Evolutionary conservation across 106 monocot genomes (phyloP), one percentile per base, ranked within the genome.

Genomic region (Acanthochlamys bracteata): DNA sequence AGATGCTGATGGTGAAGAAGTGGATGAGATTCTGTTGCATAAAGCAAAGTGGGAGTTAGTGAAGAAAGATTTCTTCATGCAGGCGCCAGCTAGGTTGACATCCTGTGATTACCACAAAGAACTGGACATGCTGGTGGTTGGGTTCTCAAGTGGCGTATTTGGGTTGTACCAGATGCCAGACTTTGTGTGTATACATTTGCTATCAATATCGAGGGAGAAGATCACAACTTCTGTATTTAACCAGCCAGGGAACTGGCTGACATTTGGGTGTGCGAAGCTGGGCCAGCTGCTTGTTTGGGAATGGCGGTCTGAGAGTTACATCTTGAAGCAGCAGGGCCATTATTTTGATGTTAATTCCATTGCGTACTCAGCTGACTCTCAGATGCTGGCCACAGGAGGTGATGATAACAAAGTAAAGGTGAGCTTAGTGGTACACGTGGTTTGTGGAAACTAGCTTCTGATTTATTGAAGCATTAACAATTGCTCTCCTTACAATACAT

Each of bases 361-460:
- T 20, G 83, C 85, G 1, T 98, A 85, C 49, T 98, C 96, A 19
- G 85, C 90, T 25, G 98, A 98, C 54, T 88, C 92, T 0, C 98
- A 98, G 74, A 83, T 92, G 83, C 57, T 98, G 65, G 98, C 98
- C 20, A 98, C 98, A 0, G 92, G 92, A 54, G 98, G 92, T 19
- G 98, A 98, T 73, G 98, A 98, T 75, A 98, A 98, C 65, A 98
- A 98, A 86, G 71, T 98, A 61, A 98, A 98, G 88, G 98, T 96
- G 53, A 41, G 2, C n/a, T 57, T 23, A n/a, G 24, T 45, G 43
- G n/a, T n/a, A n/a, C n/a, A n/a, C n/a, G n/a, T n/a, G n/a, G n/a
- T n/a, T n/a, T n/a, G n/a, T n/a, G n/a, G n/a, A n/a, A n/a, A n/a
- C n/a, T n/a, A n/a, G n/a, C n/a, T n/a, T n/a, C n/a, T n/a, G n/a